Evolutionary conservation across 208 protist species (phyloP), one percentile per base, ranked within the genome.

Genomic region (Endotrypanum monterogeii): DNA sequence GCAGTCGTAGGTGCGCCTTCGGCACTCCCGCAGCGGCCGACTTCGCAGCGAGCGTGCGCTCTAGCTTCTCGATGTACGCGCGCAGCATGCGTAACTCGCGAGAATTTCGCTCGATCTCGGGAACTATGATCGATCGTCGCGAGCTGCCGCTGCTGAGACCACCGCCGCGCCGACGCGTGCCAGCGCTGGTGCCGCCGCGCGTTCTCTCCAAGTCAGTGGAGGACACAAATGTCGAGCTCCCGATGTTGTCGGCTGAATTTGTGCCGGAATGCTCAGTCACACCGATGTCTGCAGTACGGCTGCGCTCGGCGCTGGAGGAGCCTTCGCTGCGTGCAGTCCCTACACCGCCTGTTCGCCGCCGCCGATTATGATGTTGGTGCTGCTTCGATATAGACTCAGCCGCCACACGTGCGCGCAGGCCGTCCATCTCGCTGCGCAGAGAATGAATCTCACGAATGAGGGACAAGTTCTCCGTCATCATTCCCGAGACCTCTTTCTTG

Each of bases 371-470:
- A 48, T 79, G 74, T 51, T 79, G 76, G 28, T 79, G 61, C 46
- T 82, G 78, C 57, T 75, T 76, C 58, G 79, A 76, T 1, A 78
- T 79, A 14, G 90, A 87, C 37, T 95, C 93, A 14, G 89, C 79
- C 11, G 86, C 84, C 11, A 91, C 82, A 18, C 84, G 78, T 7
- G 86, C 88, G 37, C 90, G 87, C 57, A 97, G 79, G 18, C 89
- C 69, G 41, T 91, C 83, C 51, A 99, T 92, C 71, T 98, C 97
- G 20, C 83, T 75, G 5, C 98, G 94, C 57, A 99, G 85, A 16
- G 91, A 83, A 84, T 99, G 98, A 79, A 99, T 98, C 73, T 99
- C 97, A 48, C 87, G 88, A 79, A 99, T 98, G 25, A 99, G 92
- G 4, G 83, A 60, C 25, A 99, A 82, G 83, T 99, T 99, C 84